Percentiles rank a stretch among this genome's conserved stretches.
Conservation (phyloP, 495 filamentous ascomycete genomes). For the Xylaria castorea region DNA sequence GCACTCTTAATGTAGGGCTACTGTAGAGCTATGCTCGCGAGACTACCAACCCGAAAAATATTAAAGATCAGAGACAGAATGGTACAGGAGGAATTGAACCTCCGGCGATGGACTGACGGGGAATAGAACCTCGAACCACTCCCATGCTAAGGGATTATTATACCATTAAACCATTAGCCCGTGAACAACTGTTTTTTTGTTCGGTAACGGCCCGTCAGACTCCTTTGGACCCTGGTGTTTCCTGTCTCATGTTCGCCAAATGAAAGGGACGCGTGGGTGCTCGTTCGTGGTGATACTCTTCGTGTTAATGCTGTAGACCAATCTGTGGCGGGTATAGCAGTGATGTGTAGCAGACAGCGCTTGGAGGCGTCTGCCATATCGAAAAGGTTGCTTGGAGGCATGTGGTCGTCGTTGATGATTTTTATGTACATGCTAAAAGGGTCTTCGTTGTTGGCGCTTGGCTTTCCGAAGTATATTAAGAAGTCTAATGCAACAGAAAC, state of each 20-base stretch:
- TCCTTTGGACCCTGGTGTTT: background rate
- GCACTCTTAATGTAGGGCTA: background rate
- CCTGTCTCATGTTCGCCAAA: background rate
- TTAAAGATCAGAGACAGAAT: background rate
- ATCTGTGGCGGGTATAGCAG: background rate
- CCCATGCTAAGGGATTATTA: slow-evolving; percentile 41
- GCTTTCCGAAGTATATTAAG: background rate
- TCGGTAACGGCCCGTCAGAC: no score
- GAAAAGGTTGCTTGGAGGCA: background rate
- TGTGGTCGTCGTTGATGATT: background rate
- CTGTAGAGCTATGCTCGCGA: background rate
- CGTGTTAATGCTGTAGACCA: background rate
- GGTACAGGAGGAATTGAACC: slow-evolving; percentile 24
- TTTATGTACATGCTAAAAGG: background rate
- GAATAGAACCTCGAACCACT: slow-evolving; percentile 67
- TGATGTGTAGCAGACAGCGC: background rate
- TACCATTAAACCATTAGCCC: slow-evolving; percentile 32
- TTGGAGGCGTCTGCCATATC: background rate
- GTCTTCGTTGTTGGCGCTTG: background rate
- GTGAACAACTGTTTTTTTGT: background rate
- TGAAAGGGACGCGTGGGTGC: background rate
- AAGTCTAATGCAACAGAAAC: background rate
- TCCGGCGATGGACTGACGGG: slow-evolving; percentile 51
- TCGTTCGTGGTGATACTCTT: background rate
- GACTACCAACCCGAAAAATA: background rate